phyloP scores from a whole-genome alignment of 768 basidiomycete genomes.

The Mycena venus region DNA sequence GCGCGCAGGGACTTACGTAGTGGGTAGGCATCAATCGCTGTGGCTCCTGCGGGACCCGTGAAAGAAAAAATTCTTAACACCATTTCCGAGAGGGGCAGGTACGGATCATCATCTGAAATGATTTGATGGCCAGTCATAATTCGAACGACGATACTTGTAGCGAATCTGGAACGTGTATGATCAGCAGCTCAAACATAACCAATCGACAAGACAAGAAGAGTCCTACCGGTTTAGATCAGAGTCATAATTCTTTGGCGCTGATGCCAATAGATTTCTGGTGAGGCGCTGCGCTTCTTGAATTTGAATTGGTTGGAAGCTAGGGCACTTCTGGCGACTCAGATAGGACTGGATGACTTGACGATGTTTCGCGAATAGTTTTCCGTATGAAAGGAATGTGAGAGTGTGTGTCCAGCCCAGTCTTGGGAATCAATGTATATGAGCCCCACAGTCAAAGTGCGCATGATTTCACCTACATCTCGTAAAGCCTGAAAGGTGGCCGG shows the following conservation, averaged over 20 bases:
- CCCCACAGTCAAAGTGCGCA: neutral
- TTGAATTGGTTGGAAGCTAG: slow-evolving; percentile 17
- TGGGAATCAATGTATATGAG: neutral
- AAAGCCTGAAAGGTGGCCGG: slow-evolving; percentile 33
- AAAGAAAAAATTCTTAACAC: neutral
- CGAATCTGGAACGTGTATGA: slow-evolving; percentile 24
- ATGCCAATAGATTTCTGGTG: neutral
- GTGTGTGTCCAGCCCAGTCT: slow-evolving; percentile 33
- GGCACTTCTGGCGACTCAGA: slow-evolving; percentile 3
- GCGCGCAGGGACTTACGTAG: slow-evolving; percentile 19
- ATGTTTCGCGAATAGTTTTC: slow-evolving; percentile 30
- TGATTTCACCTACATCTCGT: slow-evolving; percentile 38
- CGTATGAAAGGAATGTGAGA: slow-evolving; percentile 31
- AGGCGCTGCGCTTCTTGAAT: slow-evolving; percentile 3
- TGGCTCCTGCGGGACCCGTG: slow-evolving; percentile 26
- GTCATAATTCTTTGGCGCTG: neutral
- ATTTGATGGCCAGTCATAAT: slow-evolving; percentile 34
- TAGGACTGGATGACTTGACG: slow-evolving; percentile 30
- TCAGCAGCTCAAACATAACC: no score
- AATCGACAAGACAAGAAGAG: neutral
- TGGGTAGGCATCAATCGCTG: slow-evolving; percentile 31
- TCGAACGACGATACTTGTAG: slow-evolving; percentile 16
- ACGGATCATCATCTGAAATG: slow-evolving; percentile 26
- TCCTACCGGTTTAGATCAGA: neutral
- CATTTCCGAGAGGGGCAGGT: slow-evolving; percentile 17